phyloP scores from a whole-genome alignment of 768 basidiomycete species.

The Strobilomyces dryophilus region DNA sequence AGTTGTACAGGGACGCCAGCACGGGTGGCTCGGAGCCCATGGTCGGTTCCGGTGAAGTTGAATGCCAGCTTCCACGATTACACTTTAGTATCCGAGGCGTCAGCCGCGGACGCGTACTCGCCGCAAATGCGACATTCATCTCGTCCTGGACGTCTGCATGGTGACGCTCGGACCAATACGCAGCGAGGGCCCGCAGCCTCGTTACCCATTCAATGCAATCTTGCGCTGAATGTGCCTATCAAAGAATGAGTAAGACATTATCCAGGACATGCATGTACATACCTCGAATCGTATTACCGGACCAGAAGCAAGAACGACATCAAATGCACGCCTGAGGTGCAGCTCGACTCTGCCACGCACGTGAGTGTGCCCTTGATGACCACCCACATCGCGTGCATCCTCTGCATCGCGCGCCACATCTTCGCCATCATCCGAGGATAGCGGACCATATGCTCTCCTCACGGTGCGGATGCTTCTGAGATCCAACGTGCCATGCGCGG shows the following conservation, averaged over 20 bases:
- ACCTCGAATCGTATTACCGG: constrained; percentile 78
- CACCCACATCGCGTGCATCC: constrained; percentile 66
- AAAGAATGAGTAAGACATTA: background rate
- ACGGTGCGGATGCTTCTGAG: constrained; percentile 65
- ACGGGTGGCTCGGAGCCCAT: constrained; percentile 53
- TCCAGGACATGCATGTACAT: constrained; percentile 14
- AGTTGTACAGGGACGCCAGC: constrained; percentile 70
- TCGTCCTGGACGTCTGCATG: constrained; percentile 71
- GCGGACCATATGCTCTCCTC: constrained; percentile 43
- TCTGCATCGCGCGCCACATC: constrained; percentile 23
- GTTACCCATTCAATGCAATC: constrained; percentile 85
- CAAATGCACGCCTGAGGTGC: constrained; percentile 68
- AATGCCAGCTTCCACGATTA: constrained; percentile 34
- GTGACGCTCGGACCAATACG: constrained; percentile 80
- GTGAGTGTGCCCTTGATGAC: constrained; percentile 47
- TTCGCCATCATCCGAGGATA: constrained; percentile 28
- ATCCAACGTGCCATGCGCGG: constrained; percentile 67
- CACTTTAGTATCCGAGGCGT: constrained; percentile 46
- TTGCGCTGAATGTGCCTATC: constrained; percentile 58
- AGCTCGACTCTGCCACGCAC: constrained; percentile 41
- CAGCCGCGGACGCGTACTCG: constrained; percentile 48
- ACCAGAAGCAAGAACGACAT: constrained; percentile 68
- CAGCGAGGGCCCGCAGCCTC: constrained; percentile 60
- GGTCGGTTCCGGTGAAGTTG: constrained; percentile 47
- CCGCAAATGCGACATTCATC: constrained; percentile 67